These are phyloP conservation scores for Hygrocybe coccinea DNA, from an alignment of 768 basidiomycete genomes.

Conservation along the genomic window DNA sequence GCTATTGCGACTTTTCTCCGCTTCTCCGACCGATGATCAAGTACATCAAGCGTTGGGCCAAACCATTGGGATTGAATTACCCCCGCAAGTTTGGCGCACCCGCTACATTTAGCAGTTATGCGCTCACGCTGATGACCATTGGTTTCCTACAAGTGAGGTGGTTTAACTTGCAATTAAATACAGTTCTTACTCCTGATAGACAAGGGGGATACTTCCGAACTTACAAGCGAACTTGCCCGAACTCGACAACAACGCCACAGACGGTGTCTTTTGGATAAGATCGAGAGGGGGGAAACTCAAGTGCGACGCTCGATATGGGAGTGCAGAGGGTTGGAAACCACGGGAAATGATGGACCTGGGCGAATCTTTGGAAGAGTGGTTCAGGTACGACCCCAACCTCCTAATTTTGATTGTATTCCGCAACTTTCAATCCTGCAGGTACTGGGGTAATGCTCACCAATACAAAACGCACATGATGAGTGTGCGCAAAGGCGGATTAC, in stretches of 20 bases:
- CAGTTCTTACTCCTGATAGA: constrained; percentile 27
- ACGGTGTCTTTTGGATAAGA: constrained; percentile 31
- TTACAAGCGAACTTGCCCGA: constrained; percentile 40
- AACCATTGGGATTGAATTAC: constrained; percentile 45
- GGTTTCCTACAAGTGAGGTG: constrained; percentile 49
- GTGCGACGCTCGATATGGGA: constrained; percentile 32
- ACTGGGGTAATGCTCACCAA: constrained; percentile 40
- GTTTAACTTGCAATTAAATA: neutral
- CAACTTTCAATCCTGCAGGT: constrained; percentile 28
- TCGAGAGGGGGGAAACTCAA: constrained; percentile 7
- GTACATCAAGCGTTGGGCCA: constrained; percentile 58
- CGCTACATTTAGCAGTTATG: constrained; percentile 56
- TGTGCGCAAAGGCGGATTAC: constrained; percentile 40
- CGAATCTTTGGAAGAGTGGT: constrained; percentile 37
- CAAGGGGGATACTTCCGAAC: constrained; percentile 43
- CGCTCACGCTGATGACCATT: constrained; percentile 56
- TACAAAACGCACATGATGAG: constrained; percentile 30
- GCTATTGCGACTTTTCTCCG: constrained; percentile 47
- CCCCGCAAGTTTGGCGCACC: constrained; percentile 28
- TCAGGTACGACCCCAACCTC: constrained; percentile 30
- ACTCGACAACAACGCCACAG: constrained; percentile 3
- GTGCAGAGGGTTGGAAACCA: constrained; percentile 11
- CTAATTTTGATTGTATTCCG: neutral
- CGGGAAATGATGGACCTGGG: constrained; percentile 12
- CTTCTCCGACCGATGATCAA: constrained; percentile 41